phyloP scores from a whole-genome alignment of 306 rosid genomes.

The Dalbergia oliveri region DNA sequence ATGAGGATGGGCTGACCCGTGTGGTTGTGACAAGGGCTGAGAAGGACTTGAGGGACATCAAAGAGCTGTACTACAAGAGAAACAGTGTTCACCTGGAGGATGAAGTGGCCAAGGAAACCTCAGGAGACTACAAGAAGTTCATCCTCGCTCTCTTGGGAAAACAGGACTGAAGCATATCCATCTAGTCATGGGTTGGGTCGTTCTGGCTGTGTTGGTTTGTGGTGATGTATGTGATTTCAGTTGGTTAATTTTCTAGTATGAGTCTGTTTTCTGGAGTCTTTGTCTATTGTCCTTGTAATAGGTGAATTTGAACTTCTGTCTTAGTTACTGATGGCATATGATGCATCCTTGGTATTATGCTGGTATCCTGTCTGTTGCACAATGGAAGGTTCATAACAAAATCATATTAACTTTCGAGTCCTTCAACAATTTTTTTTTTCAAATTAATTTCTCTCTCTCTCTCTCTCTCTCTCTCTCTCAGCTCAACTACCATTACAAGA shows the following conservation, averaged over 20 bases:
- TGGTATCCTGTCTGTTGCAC: background rate
- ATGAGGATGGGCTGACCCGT: conserved; percentile 78
- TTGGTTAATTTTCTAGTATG: background rate
- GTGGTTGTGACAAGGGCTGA: conserved; percentile 87
- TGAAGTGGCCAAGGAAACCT: conserved; percentile 68
- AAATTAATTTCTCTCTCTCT: no score
- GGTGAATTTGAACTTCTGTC: conserved; percentile 38
- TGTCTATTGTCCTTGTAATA: background rate
- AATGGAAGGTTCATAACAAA: no score
- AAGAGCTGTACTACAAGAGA: conserved; percentile 80
- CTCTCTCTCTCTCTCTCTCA: no score
- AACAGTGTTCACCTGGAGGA: conserved; percentile 78
- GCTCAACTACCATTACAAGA: no score
- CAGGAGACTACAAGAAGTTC: conserved; percentile 84
- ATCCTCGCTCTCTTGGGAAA: conserved; percentile 80
- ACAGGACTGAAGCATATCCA: conserved; percentile 40
- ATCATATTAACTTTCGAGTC: no score
- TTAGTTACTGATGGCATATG: background rate
- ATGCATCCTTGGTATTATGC: background rate
- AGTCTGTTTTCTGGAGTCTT: background rate
- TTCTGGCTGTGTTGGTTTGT: conserved; percentile 7
- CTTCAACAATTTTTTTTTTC: no score
- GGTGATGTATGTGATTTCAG: conserved; percentile 24
- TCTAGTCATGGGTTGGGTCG: no score
- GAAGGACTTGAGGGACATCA: conserved; percentile 77